These are phyloP conservation scores for Trichoderma asperelloides DNA, from an alignment of 495 filamentous ascomycete species.

Conservation along the genomic window DNA sequence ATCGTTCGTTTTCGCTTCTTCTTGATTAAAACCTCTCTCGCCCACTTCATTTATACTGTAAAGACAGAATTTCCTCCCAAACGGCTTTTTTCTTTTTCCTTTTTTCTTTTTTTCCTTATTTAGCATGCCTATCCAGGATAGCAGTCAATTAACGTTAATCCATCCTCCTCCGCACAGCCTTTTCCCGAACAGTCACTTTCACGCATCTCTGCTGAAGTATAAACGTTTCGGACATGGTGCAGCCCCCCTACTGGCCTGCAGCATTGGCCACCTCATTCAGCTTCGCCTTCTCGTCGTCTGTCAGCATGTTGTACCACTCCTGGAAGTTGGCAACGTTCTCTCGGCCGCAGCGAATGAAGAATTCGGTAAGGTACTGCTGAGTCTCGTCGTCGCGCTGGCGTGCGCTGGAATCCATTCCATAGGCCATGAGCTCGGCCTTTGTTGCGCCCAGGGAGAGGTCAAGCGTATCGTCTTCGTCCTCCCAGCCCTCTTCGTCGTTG, in stretches of 20 bases:
- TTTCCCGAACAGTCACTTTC: not conserved
- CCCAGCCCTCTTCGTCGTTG: constrained; percentile 74
- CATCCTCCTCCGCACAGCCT: not conserved
- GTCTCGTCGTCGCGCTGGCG: constrained; percentile 87
- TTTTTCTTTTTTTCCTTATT: too few species aligned
- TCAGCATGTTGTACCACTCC: constrained; percentile 61
- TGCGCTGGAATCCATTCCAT: constrained; percentile 50
- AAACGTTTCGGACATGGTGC: not conserved
- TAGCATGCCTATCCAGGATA: too few species aligned
- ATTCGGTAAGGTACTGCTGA: constrained; percentile 69
- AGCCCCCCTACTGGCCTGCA: constrained; percentile 6
- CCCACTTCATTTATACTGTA: not conserved
- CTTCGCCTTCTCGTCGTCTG: constrained; percentile 65
- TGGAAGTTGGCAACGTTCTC: constrained; percentile 65
- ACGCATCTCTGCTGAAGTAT: not conserved
- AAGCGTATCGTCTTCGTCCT: constrained; percentile 68
- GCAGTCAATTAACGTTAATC: too few species aligned
- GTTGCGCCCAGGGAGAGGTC: constrained; percentile 61
- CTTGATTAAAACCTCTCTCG: not conserved
- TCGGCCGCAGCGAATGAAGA: constrained; percentile 62
- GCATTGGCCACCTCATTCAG: constrained; percentile 38
- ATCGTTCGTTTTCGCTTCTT: not conserved
- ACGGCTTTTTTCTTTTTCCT: too few species aligned
- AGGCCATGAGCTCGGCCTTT: constrained; percentile 72
- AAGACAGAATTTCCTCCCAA: too few species aligned